phyloP scores from a whole-genome alignment of 108 stramenopile species.

The Cyclostephanos tholiformis region DNA sequence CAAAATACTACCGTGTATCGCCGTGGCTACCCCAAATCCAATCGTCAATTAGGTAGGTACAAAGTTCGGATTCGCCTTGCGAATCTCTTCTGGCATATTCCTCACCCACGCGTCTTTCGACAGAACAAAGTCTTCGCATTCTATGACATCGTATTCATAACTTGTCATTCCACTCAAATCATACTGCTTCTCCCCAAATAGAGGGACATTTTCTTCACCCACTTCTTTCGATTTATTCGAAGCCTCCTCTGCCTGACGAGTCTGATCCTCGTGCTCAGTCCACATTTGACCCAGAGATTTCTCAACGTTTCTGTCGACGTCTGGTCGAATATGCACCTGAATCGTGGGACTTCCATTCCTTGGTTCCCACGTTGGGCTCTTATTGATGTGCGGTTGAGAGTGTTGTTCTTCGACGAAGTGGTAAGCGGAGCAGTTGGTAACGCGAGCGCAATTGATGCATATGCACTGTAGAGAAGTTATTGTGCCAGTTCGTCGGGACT shows the following conservation, averaged over 20 bases:
- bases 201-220: constrained; percentile 15
- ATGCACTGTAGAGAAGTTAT: constrained; percentile 59
- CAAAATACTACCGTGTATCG: not conserved
- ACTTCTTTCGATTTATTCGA: not conserved
- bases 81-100: constrained; percentile 91
- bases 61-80: constrained; percentile 79
- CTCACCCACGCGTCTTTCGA: constrained; percentile 78
- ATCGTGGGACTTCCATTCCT: constrained; percentile 85
- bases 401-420: constrained; percentile 90
- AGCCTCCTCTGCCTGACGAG: constrained; percentile 42
- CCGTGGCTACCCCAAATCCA: not conserved
- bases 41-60: constrained; percentile 73
- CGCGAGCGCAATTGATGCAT: constrained; percentile 79
- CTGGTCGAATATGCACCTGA: constrained; percentile 80
- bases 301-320: constrained; percentile 35
- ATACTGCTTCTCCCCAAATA: constrained; percentile 59
- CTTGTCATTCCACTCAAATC: constrained; percentile 67
- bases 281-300: constrained; percentile 53
- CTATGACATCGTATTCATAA: constrained; percentile 86
- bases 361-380: constrained; percentile 77
- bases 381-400: constrained; percentile 84
- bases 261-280: constrained; percentile 56
- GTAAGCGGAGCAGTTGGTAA: constrained; percentile 81
- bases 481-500: not conserved
- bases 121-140: constrained; percentile 79